These are phyloP conservation scores for Pseudonitzschia multiseries DNA, from an alignment of 108 stramenopile genomes.

Conservation along the genomic window DNA sequence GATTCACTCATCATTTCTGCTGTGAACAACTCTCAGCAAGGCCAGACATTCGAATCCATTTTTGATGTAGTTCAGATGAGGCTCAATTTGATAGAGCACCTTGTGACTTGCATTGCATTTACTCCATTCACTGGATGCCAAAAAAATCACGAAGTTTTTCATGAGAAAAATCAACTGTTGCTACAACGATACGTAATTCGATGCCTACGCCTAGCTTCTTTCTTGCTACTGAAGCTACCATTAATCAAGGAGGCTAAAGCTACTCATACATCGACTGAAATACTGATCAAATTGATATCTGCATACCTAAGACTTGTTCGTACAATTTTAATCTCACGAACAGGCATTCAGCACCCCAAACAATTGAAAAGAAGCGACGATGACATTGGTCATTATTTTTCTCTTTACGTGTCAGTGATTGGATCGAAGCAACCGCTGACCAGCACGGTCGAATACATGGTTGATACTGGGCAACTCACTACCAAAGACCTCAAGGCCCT, in stretches of 20 bases:
- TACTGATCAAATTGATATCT: constrained; percentile 10
- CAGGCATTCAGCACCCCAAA: neutral
- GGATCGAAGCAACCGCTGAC: constrained; percentile 22
- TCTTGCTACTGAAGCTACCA: constrained; percentile 6
- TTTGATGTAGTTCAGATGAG: constrained; percentile 10
- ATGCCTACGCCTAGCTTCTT: constrained; percentile 24
- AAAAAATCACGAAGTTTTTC: neutral
- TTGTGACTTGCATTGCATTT: neutral
- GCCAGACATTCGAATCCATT: neutral
- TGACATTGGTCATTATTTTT: constrained; percentile 2
- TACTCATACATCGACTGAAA: neutral
- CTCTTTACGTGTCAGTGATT: constrained; percentile 13
- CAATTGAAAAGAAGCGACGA: neutral
- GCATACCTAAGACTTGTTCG: constrained; percentile 22
- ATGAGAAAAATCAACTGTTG: neutral
- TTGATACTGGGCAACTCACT: neutral
- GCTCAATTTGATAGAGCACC: constrained; percentile 22
- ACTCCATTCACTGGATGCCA: neutral
- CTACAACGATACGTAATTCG: constrained; percentile 3
- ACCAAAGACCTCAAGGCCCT: constrained; percentile 7
- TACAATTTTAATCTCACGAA: constrained; percentile 1
- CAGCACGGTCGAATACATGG: constrained; percentile 6
- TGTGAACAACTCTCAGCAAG: neutral
- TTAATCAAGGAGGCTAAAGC: neutral
- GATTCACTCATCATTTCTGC: constrained; percentile 15